Conservation (phyloP, 1,284 basidiomycete species). For the Singerocomus inundabilis region DNA sequence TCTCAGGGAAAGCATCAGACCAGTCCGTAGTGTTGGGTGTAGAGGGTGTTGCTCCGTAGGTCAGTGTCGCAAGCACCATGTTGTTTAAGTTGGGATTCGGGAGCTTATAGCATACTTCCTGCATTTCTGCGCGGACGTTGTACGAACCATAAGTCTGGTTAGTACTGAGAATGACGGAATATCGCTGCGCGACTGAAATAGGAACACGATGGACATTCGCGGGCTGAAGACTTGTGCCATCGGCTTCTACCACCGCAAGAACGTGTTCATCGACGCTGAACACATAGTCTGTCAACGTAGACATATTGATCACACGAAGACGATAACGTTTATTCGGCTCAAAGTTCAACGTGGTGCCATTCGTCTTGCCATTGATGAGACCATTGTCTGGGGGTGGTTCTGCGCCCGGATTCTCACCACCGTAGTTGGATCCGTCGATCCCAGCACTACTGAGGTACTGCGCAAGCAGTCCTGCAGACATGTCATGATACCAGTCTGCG, state of each 20-base stretch:
- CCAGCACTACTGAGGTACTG: constrained; percentile 30
- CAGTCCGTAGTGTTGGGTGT: constrained; percentile 29
- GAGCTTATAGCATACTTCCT: constrained; percentile 30
- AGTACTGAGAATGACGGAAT: constrained; percentile 31
- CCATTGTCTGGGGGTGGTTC: constrained; percentile 34
- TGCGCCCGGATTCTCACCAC: constrained; percentile 30
- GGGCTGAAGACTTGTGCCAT: constrained; percentile 31
- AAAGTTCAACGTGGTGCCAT: constrained; percentile 20
- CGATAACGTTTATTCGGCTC: constrained; percentile 33
- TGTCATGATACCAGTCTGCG: constrained; percentile 33
- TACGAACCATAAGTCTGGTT: constrained; percentile 36
- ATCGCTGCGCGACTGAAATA: constrained; percentile 32
- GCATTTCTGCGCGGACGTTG: constrained; percentile 34
- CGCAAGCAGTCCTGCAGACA: constrained; percentile 30
- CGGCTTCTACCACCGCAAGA: constrained; percentile 32
- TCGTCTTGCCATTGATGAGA: constrained; percentile 34
- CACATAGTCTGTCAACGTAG: constrained; percentile 31
- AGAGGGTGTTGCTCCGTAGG: constrained; percentile 26
- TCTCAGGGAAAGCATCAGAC: constrained; percentile 24
- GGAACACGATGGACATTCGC: constrained; percentile 32
- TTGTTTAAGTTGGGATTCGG: constrained; percentile 29
- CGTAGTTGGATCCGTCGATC: constrained; percentile 30
- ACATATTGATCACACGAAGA: constrained; percentile 34
- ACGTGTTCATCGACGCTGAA: constrained; percentile 32
- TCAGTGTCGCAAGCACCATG: constrained; percentile 32